A percentile compares a stretch with the other conserved stretches of the same genome.
Evolutionary conservation across 2,329 filamentous ascomycete species (phyloP).

Genomic region (Zarea fungicola): DNA sequence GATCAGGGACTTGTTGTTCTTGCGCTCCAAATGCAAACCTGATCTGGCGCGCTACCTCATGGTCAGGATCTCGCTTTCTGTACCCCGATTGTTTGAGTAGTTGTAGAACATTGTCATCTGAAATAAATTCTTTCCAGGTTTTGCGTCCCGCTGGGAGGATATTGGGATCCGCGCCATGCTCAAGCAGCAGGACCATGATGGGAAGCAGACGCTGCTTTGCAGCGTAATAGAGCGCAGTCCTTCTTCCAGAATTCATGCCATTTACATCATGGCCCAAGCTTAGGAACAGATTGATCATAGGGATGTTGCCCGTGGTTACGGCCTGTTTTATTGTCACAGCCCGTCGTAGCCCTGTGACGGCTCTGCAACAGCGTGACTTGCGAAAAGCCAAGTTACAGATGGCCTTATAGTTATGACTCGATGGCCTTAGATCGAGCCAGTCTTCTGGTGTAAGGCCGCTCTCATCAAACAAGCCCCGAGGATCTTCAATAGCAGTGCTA

Average conservation of each 20-base stretch:
- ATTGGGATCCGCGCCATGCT: no score
- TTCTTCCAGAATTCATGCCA: constrained; percentile 20
- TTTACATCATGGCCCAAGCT: constrained; percentile 21
- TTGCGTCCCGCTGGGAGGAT: no score
- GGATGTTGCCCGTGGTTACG: constrained; percentile 15
- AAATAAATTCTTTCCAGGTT: no score
- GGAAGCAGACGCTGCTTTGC: constrained; percentile 19
- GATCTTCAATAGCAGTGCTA: constrained; percentile 13
- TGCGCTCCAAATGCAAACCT: no score
- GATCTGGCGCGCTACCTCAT: no score
- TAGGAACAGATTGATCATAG: constrained; percentile 20
- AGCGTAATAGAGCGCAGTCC: constrained; percentile 24
- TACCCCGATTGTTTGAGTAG: no score
- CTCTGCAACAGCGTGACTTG: constrained; percentile 25
- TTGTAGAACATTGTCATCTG: no score
- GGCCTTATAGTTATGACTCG: constrained; percentile 17
- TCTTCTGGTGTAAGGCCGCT: constrained; percentile 23
- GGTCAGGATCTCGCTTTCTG: no score
- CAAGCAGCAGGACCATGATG: constrained; percentile 22
- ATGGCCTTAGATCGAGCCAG: constrained; percentile 19
- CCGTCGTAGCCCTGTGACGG: constrained; percentile 21
- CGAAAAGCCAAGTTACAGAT: constrained; percentile 22
- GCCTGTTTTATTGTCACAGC: constrained; percentile 17
- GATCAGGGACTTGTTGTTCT: no score
- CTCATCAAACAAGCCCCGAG: no score